Percentiles rank a stretch among this genome's conserved stretches.
These are phyloP conservation scores for Benincasa hispida DNA, from an alignment of 306 rosid species.

Conservation along the genomic window DNA sequence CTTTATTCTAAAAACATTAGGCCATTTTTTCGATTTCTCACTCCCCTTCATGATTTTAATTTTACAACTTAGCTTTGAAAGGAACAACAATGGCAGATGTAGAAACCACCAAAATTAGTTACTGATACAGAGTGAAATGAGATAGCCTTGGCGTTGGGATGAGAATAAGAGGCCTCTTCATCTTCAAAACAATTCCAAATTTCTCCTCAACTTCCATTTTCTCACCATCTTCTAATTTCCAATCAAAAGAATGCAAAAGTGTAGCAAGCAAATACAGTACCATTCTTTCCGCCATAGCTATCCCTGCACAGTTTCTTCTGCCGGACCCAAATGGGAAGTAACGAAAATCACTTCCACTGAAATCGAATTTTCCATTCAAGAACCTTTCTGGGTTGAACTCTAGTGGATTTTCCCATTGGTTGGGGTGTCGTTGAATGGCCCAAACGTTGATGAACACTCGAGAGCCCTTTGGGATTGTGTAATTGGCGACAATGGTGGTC, in stretches of 20 bases:
- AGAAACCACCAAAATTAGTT: no score
- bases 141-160: constrained; percentile 41
- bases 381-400: no score
- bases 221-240: constrained; percentile 30
- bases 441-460: constrained; percentile 50
- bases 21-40: no score
- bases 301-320: no score
- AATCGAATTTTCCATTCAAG: no score
- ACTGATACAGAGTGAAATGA: neutral
- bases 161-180: constrained; percentile 30
- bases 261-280: constrained; percentile 42
- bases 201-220: constrained; percentile 36
- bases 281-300: neutral
- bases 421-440: constrained; percentile 42
- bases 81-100: no score
- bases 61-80: no score
- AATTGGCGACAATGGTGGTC: constrained; percentile 30
- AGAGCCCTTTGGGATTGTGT: constrained; percentile 46
- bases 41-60: no score
- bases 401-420: no score
- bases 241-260: constrained; percentile 46
- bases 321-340: no score
- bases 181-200: constrained; percentile 48
- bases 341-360: no score
- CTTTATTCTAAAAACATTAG: no score